Evolutionary conservation across 2,329 filamentous ascomycete genomes (phyloP), one percentile per base, ranked within the genome.

Genomic region (Arthroderma sp.): DNA sequence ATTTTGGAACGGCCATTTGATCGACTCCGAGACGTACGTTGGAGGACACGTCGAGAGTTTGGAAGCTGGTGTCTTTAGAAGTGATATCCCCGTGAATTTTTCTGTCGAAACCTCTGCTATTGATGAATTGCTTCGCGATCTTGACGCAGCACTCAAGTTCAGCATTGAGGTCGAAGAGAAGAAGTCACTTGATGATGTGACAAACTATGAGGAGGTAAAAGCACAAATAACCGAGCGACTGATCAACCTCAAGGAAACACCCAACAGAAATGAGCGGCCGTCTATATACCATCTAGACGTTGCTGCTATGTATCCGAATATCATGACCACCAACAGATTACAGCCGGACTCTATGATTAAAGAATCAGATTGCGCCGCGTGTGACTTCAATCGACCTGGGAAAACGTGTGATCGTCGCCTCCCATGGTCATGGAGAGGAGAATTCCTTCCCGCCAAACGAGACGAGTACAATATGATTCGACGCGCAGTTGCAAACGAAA

Each of bases 381-480:
- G 93, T 64, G 93, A 98, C 62, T 98, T 98, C 71, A 98, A 98
- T 54, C 74, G 91, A 38, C 91, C 91, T 0, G 91, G 91, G 30
- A 98, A 98, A 66, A 96, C 87, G 0, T 98, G 91, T 59, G 91
- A 98, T 66, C 77, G 91, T 56, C 77, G 93, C 53, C 68, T 98
- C 66, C 91, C 93, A 1, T 98, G 91, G 91, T 79, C 91, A 1
- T 98, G 91, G 91, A 80, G 91, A 79, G 91, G 91, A 58, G 91
- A 98, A 61, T 98, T 94, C 58, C 69, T 98, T 28, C 91, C 91
- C 2, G 87, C 91, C 0, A 96, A 98, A 61, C 78, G 87, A 52
- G 89, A 96, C 60, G 91, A 98, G 60, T 98, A 98, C 74, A 96
- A 96, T 66, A 98, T 98, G 91, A 94, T 98, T 57, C 77, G 86